Conservation (phyloP, 2,329 filamentous ascomycete species). For the Epichloe typhina region DNA sequence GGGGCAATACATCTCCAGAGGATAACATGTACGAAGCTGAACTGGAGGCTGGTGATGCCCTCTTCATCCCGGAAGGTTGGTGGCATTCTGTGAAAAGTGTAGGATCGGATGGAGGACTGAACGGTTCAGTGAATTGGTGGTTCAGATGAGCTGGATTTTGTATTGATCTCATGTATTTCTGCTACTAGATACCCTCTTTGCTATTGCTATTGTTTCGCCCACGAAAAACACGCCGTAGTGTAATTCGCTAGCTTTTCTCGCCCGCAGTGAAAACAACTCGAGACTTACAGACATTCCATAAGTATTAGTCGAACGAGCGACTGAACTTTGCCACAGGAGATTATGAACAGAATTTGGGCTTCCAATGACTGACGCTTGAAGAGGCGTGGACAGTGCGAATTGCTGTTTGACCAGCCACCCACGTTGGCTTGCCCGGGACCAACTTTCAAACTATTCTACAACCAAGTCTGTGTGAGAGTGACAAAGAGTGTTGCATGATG, state of each 20-base stretch:
- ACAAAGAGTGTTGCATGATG: neutral
- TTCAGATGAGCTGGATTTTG: slow-evolving; percentile 19
- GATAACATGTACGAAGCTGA: slow-evolving; percentile 35
- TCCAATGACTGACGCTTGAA: no score
- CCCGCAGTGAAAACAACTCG: no score
- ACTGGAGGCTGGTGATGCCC: slow-evolving; percentile 38
- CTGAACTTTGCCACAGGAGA: no score
- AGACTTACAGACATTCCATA: no score
- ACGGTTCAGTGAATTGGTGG: slow-evolving; percentile 34
- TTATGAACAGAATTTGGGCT: no score
- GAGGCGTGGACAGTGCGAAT: neutral
- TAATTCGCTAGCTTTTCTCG: no score
- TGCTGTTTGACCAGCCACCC: neutral
- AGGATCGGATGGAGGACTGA: slow-evolving; percentile 20
- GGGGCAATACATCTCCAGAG: slow-evolving; percentile 31
- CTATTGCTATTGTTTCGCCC: neutral
- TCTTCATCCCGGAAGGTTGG: slow-evolving; percentile 31
- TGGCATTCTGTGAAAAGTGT: slow-evolving; percentile 33
- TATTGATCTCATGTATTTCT: neutral
- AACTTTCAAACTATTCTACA: no score
- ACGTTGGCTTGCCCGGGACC: no score
- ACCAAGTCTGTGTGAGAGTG: no score
- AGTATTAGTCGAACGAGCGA: no score
- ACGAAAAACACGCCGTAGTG: no score
- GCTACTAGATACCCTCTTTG: neutral